A percentile compares a stretch with the other conserved stretches of the same genome.
phyloP scores from a whole-genome alignment of 2,329 filamentous ascomycete genomes.

The Plectosphaerella plurivora region DNA sequence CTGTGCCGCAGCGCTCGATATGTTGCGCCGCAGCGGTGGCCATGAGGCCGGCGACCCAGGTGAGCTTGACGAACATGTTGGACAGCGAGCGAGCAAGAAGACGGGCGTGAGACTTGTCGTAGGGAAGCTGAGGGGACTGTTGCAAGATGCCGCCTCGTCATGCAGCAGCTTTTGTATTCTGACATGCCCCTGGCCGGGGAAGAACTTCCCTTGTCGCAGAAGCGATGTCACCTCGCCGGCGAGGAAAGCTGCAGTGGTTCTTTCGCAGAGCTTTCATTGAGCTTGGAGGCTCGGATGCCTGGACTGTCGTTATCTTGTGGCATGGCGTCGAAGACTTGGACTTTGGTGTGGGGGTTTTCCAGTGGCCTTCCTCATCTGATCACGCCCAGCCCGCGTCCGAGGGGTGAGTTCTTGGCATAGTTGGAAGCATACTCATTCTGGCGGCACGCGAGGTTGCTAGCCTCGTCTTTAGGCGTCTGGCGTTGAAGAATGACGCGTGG shows the following conservation, averaged over 20 bases:
- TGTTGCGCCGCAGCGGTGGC: not conserved
- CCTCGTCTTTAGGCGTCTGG: too few relatives aligned
- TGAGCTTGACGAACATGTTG: constrained; percentile 1
- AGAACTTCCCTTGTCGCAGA: too few relatives aligned
- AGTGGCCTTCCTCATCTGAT: not conserved
- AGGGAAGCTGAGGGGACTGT: not conserved
- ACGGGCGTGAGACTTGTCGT: not conserved
- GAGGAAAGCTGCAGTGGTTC: too few relatives aligned
- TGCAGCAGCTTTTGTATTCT: not conserved
- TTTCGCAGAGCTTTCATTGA: not conserved
- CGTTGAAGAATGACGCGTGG: too few relatives aligned
- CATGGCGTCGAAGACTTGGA: not conserved
- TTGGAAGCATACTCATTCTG: too few relatives aligned
- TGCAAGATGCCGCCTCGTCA: not conserved
- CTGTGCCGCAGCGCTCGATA: not conserved
- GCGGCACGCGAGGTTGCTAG: too few relatives aligned
- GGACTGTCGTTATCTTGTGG: not conserved
- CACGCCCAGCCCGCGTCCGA: not conserved
- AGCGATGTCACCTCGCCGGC: too few relatives aligned
- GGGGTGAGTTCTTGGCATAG: too few relatives aligned
- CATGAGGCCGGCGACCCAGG: not conserved
- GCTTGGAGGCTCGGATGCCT: not conserved
- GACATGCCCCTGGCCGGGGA: too few relatives aligned
- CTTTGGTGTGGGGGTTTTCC: not conserved
- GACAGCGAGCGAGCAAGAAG: not conserved